Conservation (phyloP, 495 filamentous ascomycete genomes). For the Aspergillus ostianus region DNA sequence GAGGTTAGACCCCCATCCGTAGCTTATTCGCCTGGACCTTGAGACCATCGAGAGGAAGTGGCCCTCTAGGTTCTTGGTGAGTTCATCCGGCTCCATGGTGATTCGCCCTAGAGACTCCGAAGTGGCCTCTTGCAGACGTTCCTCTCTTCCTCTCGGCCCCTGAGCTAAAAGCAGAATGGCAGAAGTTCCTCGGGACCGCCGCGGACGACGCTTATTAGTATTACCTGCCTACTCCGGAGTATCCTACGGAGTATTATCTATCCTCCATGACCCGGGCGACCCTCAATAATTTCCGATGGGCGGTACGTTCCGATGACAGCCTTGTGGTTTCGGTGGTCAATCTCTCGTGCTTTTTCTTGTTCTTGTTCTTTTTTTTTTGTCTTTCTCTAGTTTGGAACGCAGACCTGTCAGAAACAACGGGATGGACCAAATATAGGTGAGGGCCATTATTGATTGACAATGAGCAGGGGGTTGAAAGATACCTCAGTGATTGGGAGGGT, state of each 20-base stretch:
- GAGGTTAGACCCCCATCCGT: constrained; percentile 11
- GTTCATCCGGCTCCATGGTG: not conserved
- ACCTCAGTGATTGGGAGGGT: not conserved
- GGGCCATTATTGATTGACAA: not conserved
- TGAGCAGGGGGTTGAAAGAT: not conserved
- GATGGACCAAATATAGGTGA: not conserved
- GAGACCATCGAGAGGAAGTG: not conserved
- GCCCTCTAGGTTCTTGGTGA: not conserved
- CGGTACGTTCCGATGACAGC: not conserved
- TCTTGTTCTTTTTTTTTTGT: no score
- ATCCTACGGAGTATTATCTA: no score
- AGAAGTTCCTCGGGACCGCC: not conserved
- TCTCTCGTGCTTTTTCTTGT: no score
- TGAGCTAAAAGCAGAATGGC: not conserved
- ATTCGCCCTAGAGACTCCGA: not conserved
- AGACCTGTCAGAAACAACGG: not conserved
- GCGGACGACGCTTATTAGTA: not conserved
- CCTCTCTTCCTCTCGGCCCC: not conserved
- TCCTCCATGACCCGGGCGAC: not conserved
- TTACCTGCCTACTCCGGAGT: no score
- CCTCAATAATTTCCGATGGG: not conserved
- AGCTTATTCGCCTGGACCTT: constrained; percentile 12
- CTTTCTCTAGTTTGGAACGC: not conserved
- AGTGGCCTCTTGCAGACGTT: not conserved
- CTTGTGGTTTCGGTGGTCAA: not conserved